phyloP scores from a whole-genome alignment of 495 filamentous ascomycete species.

The Xylaria venustula region DNA sequence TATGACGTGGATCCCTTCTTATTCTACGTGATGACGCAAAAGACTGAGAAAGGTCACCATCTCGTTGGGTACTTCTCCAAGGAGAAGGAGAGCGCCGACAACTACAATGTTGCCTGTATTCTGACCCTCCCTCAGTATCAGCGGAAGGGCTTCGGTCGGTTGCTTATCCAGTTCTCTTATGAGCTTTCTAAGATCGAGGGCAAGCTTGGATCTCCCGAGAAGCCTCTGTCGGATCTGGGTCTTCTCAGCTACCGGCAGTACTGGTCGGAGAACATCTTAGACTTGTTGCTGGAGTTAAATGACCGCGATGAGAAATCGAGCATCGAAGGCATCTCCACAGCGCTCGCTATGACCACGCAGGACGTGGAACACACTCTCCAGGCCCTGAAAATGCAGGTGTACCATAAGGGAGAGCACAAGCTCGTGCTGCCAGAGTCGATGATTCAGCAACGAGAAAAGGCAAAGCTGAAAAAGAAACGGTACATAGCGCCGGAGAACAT shows the following conservation, averaged over 20 bases:
- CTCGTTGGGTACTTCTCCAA: constrained; percentile 97
- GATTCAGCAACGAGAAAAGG: constrained; percentile 69
- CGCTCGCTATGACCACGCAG: constrained; percentile 90
- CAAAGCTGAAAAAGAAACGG: constrained; percentile 64
- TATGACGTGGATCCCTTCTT: constrained; percentile 98
- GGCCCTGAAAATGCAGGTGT: constrained; percentile 89
- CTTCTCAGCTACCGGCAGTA: constrained; percentile 91
- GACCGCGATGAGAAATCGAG: constrained; percentile 65
- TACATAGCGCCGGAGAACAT: constrained; percentile 74
- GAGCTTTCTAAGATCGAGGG: constrained; percentile 93
- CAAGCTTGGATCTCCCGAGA: constrained; percentile 93
- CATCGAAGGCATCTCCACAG: constrained; percentile 73
- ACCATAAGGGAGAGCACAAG: constrained; percentile 91
- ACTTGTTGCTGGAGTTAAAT: constrained; percentile 67
- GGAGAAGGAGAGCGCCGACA: constrained; percentile 93
- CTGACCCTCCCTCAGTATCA: constrained; percentile 94
- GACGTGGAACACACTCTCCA: constrained; percentile 93
- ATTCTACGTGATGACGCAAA: constrained; percentile 95
- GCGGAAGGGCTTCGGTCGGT: constrained; percentile 84
- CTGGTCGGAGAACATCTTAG: constrained; percentile 92
- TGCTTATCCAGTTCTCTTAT: constrained; percentile 97
- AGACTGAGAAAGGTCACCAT: constrained; percentile 84
- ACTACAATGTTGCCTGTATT: constrained; percentile 98
- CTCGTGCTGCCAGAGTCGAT: constrained; percentile 75
- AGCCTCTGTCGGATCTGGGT: constrained; percentile 91